A percentile compares a stretch with the other conserved stretches of the same genome.
phyloP scores from a whole-genome alignment of 352 stramenopile species.

The Globisporangium perplexum region DNA sequence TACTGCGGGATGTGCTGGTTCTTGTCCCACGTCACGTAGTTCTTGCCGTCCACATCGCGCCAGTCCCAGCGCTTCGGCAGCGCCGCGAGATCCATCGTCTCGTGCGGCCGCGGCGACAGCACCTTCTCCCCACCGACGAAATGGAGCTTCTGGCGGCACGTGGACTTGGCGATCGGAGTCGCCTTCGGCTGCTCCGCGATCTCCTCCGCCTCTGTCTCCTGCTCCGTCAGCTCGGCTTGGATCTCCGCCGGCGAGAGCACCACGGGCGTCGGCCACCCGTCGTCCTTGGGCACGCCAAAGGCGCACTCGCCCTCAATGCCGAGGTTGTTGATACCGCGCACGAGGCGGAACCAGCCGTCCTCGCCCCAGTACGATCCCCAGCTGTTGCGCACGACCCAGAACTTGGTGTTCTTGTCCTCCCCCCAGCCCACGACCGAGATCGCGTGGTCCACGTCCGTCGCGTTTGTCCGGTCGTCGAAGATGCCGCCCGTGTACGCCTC shows the following conservation, averaged over 20 bases:
- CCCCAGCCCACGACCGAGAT: slow-evolving; percentile 97
- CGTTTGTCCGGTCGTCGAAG: slow-evolving; percentile 88
- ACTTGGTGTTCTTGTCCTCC: slow-evolving; percentile 79
- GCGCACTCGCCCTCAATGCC: slow-evolving; percentile 91
- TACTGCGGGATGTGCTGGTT: slow-evolving; percentile 98
- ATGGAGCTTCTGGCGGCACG: slow-evolving; percentile 56
- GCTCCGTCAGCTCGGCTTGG: slow-evolving; percentile 11
- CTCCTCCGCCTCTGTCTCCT: slow-evolving; percentile 14
- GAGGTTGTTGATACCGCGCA: slow-evolving; percentile 90
- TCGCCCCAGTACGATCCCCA: slow-evolving; percentile 95
- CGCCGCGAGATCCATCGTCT: slow-evolving; percentile 70
- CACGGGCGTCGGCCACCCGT: slow-evolving; percentile 60
- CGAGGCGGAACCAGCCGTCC: slow-evolving; percentile 93
- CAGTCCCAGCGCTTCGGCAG: slow-evolving; percentile 94
- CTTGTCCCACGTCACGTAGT: slow-evolving; percentile 96
- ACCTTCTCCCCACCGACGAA: slow-evolving; percentile 67
- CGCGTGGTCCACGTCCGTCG: slow-evolving; percentile 79
- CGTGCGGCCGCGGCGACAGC: slow-evolving; percentile 64
- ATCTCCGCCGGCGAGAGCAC: slow-evolving; percentile 3
- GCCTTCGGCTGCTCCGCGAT: slow-evolving; percentile 18
- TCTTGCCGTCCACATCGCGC: slow-evolving; percentile 92
- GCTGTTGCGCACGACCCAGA: slow-evolving; percentile 96
- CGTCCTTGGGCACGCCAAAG: slow-evolving; percentile 86
- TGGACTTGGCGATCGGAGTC: slow-evolving; percentile 10
- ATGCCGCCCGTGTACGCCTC: slow-evolving; percentile 92